Percentiles rank a stretch among this genome's conserved stretches.
phyloP scores from a whole-genome alignment of 192 early-diverging fungal species.

The Radiomyces spectabilis region DNA sequence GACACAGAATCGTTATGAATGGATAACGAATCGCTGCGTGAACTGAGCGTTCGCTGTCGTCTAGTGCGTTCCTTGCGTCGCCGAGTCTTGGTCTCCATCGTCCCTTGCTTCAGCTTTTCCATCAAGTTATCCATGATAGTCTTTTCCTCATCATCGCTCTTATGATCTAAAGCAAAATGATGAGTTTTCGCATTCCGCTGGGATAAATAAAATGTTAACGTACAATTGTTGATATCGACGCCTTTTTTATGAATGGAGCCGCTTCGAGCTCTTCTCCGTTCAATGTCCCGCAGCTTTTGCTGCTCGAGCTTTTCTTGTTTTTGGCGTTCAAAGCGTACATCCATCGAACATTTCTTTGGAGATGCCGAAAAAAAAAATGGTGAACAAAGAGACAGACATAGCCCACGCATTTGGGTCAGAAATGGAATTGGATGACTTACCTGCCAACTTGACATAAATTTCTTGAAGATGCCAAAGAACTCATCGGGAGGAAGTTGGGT shows the following conservation, averaged over 20 bases:
- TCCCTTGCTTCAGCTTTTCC: slow-evolving; percentile 55
- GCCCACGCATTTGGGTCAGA: not conserved
- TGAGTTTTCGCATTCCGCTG: too few relatives aligned
- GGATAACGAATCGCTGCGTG: too few relatives aligned
- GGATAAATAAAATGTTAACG: too few relatives aligned
- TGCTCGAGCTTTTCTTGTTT: slow-evolving; percentile 43
- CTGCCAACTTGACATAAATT: slow-evolving; percentile 62
- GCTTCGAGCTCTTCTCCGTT: slow-evolving; percentile 23
- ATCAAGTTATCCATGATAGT: slow-evolving; percentile 68
- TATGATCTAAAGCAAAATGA: too few relatives aligned
- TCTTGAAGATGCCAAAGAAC: slow-evolving; percentile 78
- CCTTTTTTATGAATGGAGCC: slow-evolving; percentile 7
- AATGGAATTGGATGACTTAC: slow-evolving; percentile 13
- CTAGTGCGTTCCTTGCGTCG: slow-evolving; percentile 4
- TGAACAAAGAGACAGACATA: too few relatives aligned
- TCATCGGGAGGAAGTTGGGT: slow-evolving; percentile 63
- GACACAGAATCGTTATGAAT: slow-evolving; percentile 18
- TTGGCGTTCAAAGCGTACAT: slow-evolving; percentile 1
- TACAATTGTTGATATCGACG: slow-evolving; percentile 11
- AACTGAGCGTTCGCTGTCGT: slow-evolving; percentile 12
- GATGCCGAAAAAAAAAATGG: too few relatives aligned
- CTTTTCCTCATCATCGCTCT: slow-evolving; percentile 49
- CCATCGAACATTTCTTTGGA: slow-evolving; percentile 10
- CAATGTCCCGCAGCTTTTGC: slow-evolving; percentile 37
- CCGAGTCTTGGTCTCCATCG: slow-evolving; percentile 8